A percentile compares a stretch with the other conserved stretches of the same genome.
These are phyloP conservation scores for Tylopilus vinaceipallidus DNA, from an alignment of 768 basidiomycete genomes.

Conservation along the genomic window DNA sequence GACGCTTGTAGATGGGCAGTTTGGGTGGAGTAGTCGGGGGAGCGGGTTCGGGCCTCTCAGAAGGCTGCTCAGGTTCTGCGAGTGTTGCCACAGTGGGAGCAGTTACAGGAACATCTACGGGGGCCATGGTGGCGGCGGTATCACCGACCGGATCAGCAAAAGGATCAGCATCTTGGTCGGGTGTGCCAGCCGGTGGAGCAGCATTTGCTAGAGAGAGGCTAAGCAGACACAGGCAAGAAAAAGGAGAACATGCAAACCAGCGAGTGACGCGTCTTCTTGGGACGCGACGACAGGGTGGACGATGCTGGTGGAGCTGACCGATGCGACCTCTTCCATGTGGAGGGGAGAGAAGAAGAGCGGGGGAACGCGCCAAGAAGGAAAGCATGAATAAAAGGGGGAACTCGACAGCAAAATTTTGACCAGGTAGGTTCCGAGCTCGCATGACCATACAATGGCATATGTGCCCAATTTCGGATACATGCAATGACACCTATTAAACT, in stretches of 20 bases:
- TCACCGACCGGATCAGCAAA: conserved; percentile 13
- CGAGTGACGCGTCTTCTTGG: conserved; percentile 16
- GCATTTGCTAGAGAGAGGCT: conserved; percentile 11
- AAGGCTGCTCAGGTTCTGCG: not conserved
- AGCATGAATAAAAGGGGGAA: not conserved
- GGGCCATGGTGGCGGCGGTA: conserved; percentile 6
- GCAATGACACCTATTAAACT: no score
- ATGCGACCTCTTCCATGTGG: conserved; percentile 1
- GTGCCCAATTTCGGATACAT: no score
- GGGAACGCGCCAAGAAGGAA: not conserved
- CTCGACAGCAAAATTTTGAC: not conserved
- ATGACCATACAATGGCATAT: no score
- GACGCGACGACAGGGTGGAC: not conserved
- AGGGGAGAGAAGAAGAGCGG: not conserved
- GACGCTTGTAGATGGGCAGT: conserved; percentile 57
- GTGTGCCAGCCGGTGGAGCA: conserved; percentile 1
- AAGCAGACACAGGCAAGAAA: not conserved
- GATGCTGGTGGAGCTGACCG: not conserved
- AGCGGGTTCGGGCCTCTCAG: not conserved
- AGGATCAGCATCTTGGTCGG: not conserved
- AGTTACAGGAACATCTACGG: conserved; percentile 2
- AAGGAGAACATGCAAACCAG: not conserved
- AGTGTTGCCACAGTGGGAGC: not conserved
- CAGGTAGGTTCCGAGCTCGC: no score
- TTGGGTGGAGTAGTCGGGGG: conserved; percentile 8